A percentile compares a stretch with the other conserved stretches of the same genome.
phyloP scores from a whole-genome alignment of 768 basidiomycete genomes.

The Auricularia heimuer region DNA sequence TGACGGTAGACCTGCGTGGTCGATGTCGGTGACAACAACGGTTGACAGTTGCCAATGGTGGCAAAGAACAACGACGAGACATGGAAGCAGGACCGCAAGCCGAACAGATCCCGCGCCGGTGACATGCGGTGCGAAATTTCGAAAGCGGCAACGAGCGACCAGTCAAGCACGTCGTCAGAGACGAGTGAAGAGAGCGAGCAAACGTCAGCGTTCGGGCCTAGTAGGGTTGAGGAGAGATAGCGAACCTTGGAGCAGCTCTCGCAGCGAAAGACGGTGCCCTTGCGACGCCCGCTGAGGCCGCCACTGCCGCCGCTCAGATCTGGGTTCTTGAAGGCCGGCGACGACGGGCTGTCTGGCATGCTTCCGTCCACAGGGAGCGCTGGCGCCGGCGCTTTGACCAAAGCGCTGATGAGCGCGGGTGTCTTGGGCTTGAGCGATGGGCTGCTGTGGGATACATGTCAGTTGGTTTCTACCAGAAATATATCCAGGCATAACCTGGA shows the following conservation, averaged over 20 bases:
- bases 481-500: too few relatives aligned
- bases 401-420: background rate
- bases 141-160: background rate
- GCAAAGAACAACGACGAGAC: conserved; percentile 8
- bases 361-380: too few relatives aligned
- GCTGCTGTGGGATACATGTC: too few relatives aligned
- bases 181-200: background rate
- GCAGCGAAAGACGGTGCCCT: conserved; percentile 80
- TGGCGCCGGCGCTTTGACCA: background rate
- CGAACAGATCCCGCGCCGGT: background rate
- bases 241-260: conserved; percentile 89
- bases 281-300: conserved; percentile 30
- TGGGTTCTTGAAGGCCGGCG: background rate
- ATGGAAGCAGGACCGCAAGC: background rate
- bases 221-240: conserved; percentile 6
- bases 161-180: background rate
- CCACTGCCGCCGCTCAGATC: background rate
- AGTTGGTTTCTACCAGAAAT: too few relatives aligned
- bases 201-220: background rate
- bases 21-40: background rate
- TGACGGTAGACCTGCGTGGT: conserved; percentile 67
- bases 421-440: background rate
- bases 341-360: background rate
- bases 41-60: conserved; percentile 2
- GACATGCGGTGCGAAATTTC: background rate